A percentile compares a stretch with the other conserved stretches of the same genome.
Evolutionary conservation across 805 yeast species (phyloP).

Genomic region (Kodamaea neixiangensis): DNA sequence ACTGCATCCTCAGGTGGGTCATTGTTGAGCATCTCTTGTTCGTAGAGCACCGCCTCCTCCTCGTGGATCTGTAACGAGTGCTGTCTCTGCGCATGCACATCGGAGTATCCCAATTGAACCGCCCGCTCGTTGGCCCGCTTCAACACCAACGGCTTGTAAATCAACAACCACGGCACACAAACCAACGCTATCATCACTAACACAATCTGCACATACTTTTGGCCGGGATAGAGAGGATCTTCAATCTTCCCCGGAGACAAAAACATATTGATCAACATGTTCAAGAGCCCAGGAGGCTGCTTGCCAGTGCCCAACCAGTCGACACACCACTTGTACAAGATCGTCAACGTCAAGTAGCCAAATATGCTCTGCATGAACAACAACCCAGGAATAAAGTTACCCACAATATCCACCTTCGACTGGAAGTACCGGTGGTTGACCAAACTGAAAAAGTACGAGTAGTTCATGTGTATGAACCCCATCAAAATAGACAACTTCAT

Average conservation of each 20-base stretch:
- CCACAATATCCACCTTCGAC: slow-evolving; percentile 77
- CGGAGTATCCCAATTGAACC: slow-evolving; percentile 40
- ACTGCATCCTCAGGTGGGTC: slow-evolving; percentile 21
- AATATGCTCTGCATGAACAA: slow-evolving; percentile 95
- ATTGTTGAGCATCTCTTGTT: slow-evolving; percentile 13
- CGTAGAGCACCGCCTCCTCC: slow-evolving; percentile 31
- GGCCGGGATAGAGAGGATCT: slow-evolving; percentile 79
- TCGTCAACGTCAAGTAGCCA: slow-evolving; percentile 84
- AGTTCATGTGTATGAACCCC: slow-evolving; percentile 95
- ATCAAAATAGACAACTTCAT: slow-evolving; percentile 94
- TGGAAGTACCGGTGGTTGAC: slow-evolving; percentile 74
- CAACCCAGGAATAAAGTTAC: slow-evolving; percentile 92
- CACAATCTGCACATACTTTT: slow-evolving; percentile 69
- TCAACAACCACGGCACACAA: slow-evolving; percentile 90
- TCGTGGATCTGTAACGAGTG: slow-evolving; percentile 40
- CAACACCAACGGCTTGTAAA: slow-evolving; percentile 78
- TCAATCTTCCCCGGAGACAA: slow-evolving; percentile 87
- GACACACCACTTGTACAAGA: slow-evolving; percentile 90
- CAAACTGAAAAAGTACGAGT: slow-evolving; percentile 80
- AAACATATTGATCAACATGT: slow-evolving; percentile 95
- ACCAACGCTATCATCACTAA: slow-evolving; percentile 74
- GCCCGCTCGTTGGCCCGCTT: slow-evolving; percentile 57
- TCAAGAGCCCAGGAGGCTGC: slow-evolving; percentile 90
- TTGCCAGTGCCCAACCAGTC: slow-evolving; percentile 80
- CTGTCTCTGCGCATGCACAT: slow-evolving; percentile 31